These are phyloP conservation scores for Fraxinus latifolia DNA, from an alignment of 305 asterid species.

Conservation along the genomic window DNA sequence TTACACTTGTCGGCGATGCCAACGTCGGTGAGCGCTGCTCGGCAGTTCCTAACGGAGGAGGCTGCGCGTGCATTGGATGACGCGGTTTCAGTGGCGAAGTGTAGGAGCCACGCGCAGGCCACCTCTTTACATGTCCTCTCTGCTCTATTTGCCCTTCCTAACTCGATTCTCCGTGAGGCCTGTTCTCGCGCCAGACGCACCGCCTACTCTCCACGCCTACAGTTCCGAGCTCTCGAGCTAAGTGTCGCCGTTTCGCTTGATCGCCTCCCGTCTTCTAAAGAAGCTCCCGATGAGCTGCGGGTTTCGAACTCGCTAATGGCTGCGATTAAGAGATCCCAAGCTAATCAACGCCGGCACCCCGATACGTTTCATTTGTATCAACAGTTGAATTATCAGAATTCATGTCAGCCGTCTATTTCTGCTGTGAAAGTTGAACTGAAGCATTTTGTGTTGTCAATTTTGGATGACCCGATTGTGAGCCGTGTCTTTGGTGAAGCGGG, in stretches of 20 bases:
- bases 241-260: constrained; percentile 75
- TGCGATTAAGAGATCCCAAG: constrained; percentile 87
- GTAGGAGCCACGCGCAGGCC: constrained; percentile 82
- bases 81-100: constrained; percentile 69
- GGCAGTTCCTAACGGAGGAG: constrained; percentile 77
- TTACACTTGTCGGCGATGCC: constrained; percentile 67
- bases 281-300: constrained; percentile 50
- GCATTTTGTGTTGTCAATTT: constrained; percentile 73
- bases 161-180: constrained; percentile 68
- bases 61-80: constrained; percentile 75
- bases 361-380: constrained; percentile 80
- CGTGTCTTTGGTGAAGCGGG: constrained; percentile 93
- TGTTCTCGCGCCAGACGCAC: constrained; percentile 69
- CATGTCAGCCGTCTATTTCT: constrained; percentile 52
- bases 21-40: constrained; percentile 84
- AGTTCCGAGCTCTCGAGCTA: constrained; percentile 77
- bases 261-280: constrained; percentile 54
- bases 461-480: constrained; percentile 92
- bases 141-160: constrained; percentile 59
- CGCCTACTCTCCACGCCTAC: constrained; percentile 72
- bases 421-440: constrained; percentile 72
- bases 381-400: constrained; percentile 38
- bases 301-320: constrained; percentile 88
- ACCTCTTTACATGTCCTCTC: constrained; percentile 81
- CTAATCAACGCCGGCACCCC: constrained; percentile 81